These are phyloP conservation scores for Oryza punctata DNA, from an alignment of 176 grass and related monocot species.

Conservation along the genomic window DNA sequence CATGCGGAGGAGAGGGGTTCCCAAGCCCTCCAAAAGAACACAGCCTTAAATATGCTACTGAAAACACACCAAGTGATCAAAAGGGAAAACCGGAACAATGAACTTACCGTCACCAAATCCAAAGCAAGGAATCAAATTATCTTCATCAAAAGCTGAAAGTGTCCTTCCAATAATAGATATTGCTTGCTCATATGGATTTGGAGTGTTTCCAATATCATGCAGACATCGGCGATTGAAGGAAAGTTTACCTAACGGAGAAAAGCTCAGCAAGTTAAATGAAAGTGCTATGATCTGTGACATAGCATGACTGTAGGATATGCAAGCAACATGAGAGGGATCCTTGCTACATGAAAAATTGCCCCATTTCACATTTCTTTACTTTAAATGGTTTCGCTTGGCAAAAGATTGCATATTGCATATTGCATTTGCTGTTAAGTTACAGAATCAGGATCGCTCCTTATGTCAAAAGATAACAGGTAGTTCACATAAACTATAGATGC, in stretches of 20 bases:
- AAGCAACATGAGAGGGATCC: neutral
- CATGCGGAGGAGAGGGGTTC: no score
- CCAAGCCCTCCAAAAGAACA: no score
- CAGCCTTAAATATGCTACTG: slow-evolving; percentile 24
- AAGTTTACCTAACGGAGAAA: slow-evolving; percentile 64
- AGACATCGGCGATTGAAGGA: slow-evolving; percentile 76
- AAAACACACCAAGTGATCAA: slow-evolving; percentile 22
- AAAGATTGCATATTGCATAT: neutral
- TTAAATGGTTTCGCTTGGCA: neutral
- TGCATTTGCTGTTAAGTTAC: neutral
- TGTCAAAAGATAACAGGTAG: neutral
- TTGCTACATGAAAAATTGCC: neutral
- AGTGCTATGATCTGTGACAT: neutral
- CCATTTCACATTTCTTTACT: slow-evolving; percentile 5
- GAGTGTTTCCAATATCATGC: slow-evolving; percentile 63
- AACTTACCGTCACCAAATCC: slow-evolving; percentile 87
- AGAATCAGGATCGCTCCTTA: neutral
- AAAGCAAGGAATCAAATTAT: slow-evolving; percentile 91
- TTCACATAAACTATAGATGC: neutral
- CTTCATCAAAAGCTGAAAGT: slow-evolving; percentile 89
- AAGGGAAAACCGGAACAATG: neutral
- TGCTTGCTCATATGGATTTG: slow-evolving; percentile 93
- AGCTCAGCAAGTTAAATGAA: slow-evolving; percentile 26
- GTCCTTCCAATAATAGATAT: slow-evolving; percentile 94
- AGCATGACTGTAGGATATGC: neutral